Evolutionary conservation across 441 rosid genomes (phyloP), one percentile per base, ranked within the genome.

Genomic region (Bocquillonia castaneifolia): DNA sequence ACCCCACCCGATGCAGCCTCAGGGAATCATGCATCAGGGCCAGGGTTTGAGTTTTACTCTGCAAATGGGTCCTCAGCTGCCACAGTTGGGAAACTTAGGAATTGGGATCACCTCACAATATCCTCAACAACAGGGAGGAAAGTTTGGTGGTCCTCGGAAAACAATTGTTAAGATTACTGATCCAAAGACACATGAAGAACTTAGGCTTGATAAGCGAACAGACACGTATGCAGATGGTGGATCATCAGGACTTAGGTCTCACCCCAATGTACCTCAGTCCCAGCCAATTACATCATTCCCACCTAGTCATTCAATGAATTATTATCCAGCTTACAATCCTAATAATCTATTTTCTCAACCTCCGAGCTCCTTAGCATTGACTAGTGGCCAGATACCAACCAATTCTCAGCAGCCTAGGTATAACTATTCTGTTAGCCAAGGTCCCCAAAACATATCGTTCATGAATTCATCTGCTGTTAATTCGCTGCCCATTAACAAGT

Each of bases 101-200:
- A 86, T 92, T 44, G 84, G 89, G 60, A 77, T 90, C 45, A 59
- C 74, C 59, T 72, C 91, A 23, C 96, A 84, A 64, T 90, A 88
- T 78, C 70, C 86, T 18, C 92, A 81, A 60, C 97, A 85, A 70
- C 98, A 83, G 71, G 98, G 89, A 68, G 89, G 86, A 5, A 91
- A 89, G 67, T 86, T 72, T 74, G 82, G 79, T 32, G 84, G 84
- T 72, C 82, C 68, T 61, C 93, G 93, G 68, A 89, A 87, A 82
- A 80, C 88, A 3, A 56, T 81, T 68, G 92, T 93, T 42, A 93
- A 88, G 78, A 91, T 93, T 67, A 92, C 97, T 69, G 92, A 95
- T 79, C 99, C 99, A 17, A 91, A 85, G 39, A 95, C 99, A 23
- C 97, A 83, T 75, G 96, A 89, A 76, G 99, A 92, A 84, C 83